phyloP scores from a whole-genome alignment of 257 asterid species.

The Ilex aquifolium region DNA sequence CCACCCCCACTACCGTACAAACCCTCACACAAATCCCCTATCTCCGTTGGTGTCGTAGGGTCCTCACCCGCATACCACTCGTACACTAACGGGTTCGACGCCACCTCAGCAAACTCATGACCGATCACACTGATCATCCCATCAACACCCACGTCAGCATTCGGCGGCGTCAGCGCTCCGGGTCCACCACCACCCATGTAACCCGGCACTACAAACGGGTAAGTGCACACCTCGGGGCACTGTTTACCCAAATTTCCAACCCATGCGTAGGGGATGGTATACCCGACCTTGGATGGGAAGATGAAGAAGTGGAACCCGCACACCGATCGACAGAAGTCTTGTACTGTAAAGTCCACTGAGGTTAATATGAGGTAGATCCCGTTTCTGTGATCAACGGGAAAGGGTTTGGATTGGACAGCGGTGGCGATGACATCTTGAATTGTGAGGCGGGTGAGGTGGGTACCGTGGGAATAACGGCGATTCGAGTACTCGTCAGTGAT shows the following conservation, averaged over 20 bases:
- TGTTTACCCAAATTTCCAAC: conserved; percentile 81
- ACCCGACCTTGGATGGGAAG: conserved; percentile 79
- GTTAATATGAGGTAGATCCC: conserved; percentile 83
- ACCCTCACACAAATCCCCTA: conserved; percentile 87
- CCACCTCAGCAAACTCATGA: conserved; percentile 87
- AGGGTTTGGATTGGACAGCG: conserved; percentile 69
- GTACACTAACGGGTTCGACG: conserved; percentile 81
- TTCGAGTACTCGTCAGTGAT: conserved; percentile 75
- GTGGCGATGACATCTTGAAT: conserved; percentile 65
- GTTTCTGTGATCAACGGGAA: conserved; percentile 72
- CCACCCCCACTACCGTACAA: conserved; percentile 93
- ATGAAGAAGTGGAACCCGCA: conserved; percentile 97
- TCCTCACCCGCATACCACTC: conserved; percentile 99
- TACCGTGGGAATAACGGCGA: conserved; percentile 55
- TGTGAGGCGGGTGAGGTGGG: conserved; percentile 56
- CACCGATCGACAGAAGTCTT: conserved; percentile 87
- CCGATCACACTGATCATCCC: conserved; percentile 90
- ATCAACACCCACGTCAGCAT: conserved; percentile 73
- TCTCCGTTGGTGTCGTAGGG: conserved; percentile 89
- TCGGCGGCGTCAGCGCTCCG: conserved; percentile 50
- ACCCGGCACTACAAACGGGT: conserved; percentile 79
- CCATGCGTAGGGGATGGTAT: conserved; percentile 85
- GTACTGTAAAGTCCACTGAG: conserved; percentile 67
- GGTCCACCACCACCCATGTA: conserved; percentile 80
- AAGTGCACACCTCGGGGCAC: conserved; percentile 94